Percentiles rank a stretch among this genome's conserved stretches.
Conservation (phyloP, 768 basidiomycete genomes). For the Daedaleopsis nitida region DNA sequence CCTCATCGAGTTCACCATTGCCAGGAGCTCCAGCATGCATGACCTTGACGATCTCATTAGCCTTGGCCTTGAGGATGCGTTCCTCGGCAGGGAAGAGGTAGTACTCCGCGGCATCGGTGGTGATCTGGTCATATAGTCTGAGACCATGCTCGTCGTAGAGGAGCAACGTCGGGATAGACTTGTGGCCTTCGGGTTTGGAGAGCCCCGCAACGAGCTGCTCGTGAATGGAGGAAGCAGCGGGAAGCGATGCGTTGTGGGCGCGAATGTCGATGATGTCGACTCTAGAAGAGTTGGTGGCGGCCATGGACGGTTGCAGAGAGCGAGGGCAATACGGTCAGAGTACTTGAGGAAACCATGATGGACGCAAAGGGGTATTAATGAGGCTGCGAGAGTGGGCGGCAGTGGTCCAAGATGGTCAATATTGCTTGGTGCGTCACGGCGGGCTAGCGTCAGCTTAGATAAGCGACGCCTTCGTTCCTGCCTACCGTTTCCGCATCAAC, state of each 20-base stretch:
- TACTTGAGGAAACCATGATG: neutral
- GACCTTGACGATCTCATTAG: slow-evolving; percentile 69
- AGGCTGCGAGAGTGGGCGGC: neutral
- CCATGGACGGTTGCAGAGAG: neutral
- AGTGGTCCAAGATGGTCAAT: neutral
- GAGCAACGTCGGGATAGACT: slow-evolving; percentile 76
- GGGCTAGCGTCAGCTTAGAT: slow-evolving; percentile 18
- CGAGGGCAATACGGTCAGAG: neutral
- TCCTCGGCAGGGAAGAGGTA: slow-evolving; percentile 92
- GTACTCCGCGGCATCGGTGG: slow-evolving; percentile 77
- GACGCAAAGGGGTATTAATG: slow-evolving; percentile 7
- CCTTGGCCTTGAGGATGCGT: slow-evolving; percentile 72
- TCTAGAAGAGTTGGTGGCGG: neutral
- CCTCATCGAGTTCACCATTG: slow-evolving; percentile 42
- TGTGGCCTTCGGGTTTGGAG: slow-evolving; percentile 51
- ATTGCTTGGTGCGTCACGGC: slow-evolving; percentile 5
- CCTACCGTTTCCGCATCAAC: neutral
- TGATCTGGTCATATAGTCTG: slow-evolving; percentile 83
- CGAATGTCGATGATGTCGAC: slow-evolving; percentile 30
- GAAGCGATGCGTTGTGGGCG: neutral
- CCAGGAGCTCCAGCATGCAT: slow-evolving; percentile 55
- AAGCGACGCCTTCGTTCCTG: slow-evolving; percentile 20
- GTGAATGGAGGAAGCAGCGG: slow-evolving; percentile 30
- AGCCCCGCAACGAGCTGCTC: slow-evolving; percentile 59
- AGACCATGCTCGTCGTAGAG: slow-evolving; percentile 89